Evolutionary conservation across 768 basidiomycete genomes (phyloP), one percentile per base, ranked within the genome.

Genomic region (Serendipita sp.): DNA sequence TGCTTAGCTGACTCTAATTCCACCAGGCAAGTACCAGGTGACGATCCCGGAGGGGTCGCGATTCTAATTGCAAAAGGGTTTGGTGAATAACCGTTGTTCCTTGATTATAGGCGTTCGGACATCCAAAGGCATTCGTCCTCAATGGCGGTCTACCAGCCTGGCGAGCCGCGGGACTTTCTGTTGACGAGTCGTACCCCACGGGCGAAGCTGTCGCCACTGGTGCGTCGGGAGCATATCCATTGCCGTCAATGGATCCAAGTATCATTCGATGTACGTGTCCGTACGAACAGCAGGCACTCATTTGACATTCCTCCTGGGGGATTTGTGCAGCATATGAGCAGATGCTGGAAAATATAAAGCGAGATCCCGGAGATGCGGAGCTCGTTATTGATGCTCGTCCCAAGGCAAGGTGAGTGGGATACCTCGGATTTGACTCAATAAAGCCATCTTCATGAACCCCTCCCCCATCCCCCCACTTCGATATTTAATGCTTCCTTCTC

Each of bases 131-230:
- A 5, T 90, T 88, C 67, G 81, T 98, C 10, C 79, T 99, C 15
- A 84, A 98, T 73, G 96, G 96, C n/a, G 95, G 94, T 18, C 80
- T 97, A 11, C 91, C 89, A 37, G 76, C 81, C 45, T 95, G 90
- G 89, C 77, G 83, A 66, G 79, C 78, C 35, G 84, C 88, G 71
- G 84, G 85, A 18, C 75, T 80, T 15, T 76, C 79, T n/a, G 70
- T 82, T 8, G 85, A 83, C 58, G 70, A 71, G 38, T 75, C 3
- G 64, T 71, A 16, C 60, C 73, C 13, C 60, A 32, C 37, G 54
- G 65, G 37, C 15, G 64, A 0, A 66, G 51, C 34, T 28, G 54
- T 13, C 63, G 66, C 75, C 34, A 66, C 70, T 66, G 58, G 70
- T 73, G 16, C 69, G 69, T 11, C 54, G 58, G 41, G 68, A 68